Percentiles rank a stretch among this genome's conserved stretches.
phyloP scores from a whole-genome alignment of 2,329 filamentous ascomycete species.

The Dactylellina cionopaga region DNA sequence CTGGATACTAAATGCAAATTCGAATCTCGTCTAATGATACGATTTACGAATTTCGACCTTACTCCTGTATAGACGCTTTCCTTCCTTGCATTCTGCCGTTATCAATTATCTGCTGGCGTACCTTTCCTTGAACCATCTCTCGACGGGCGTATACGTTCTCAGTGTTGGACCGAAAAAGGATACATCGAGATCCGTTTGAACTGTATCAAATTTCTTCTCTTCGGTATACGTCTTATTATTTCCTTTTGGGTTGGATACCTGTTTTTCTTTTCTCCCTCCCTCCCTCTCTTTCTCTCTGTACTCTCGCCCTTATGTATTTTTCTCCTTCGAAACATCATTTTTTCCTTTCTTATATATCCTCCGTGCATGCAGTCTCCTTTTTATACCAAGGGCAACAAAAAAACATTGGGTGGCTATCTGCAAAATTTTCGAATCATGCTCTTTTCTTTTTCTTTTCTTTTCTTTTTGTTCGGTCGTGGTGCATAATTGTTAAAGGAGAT shows the following conservation, averaged over 20 bases:
- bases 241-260: constrained; percentile 51
- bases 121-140: constrained; percentile 49
- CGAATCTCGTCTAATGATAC: constrained; percentile 52
- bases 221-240: background rate
- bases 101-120: constrained; percentile 47
- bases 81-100: constrained; percentile 46
- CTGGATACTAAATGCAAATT: constrained; percentile 45
- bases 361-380: constrained; percentile 52
- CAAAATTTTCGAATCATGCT: constrained; percentile 42
- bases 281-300: no score
- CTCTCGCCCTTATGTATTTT: constrained; percentile 41
- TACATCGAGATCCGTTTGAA: constrained; percentile 33
- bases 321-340: constrained; percentile 6
- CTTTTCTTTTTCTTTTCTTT: constrained; percentile 19
- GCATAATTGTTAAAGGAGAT: constrained; percentile 53
- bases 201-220: constrained; percentile 33
- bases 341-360: constrained; percentile 28
- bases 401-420: constrained; percentile 52
- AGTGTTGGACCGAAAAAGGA: constrained; percentile 49
- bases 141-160: constrained; percentile 49
- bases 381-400: constrained; percentile 54
- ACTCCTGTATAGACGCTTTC: constrained; percentile 52
- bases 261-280: no score
- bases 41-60: constrained; percentile 48
- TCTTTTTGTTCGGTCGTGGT: constrained; percentile 42